A percentile compares a stretch with the other conserved stretches of the same genome.
These are phyloP conservation scores for Boletellus ananiceps DNA, from an alignment of 768 basidiomycete genomes.

Conservation along the genomic window DNA sequence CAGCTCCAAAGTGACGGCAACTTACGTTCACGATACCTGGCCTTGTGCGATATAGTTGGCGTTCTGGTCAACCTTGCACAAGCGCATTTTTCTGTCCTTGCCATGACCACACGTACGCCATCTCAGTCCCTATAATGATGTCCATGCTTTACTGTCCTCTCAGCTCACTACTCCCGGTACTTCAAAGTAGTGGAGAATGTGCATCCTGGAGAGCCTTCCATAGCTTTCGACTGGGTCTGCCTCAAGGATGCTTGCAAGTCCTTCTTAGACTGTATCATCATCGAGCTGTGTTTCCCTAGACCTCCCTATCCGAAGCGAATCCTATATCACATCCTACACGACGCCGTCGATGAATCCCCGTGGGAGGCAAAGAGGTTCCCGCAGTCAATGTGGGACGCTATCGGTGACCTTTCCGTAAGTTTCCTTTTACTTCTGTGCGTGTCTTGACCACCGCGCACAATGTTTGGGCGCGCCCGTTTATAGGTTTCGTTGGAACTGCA, in stretches of 20 bases:
- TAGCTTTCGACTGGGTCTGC: constrained; percentile 61
- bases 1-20: constrained; percentile 49
- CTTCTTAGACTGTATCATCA: constrained; percentile 78
- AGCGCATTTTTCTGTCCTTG: constrained; percentile 61
- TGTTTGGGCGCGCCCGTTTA: background rate
- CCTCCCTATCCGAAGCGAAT: constrained; percentile 64
- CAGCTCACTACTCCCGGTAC: constrained; percentile 70
- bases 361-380: constrained; percentile 72
- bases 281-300: constrained; percentile 75
- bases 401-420: constrained; percentile 75
- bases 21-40: constrained; percentile 57
- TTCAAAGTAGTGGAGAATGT: constrained; percentile 48
- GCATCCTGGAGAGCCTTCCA: constrained; percentile 44
- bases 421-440: constrained; percentile 41
- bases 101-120: constrained; percentile 62
- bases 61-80: constrained; percentile 59
- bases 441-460: background rate
- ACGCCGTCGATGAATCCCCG: constrained; percentile 70
- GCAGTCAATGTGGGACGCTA: constrained; percentile 73
- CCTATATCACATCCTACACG: constrained; percentile 61
- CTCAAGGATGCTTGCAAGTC: constrained; percentile 65
- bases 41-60: constrained; percentile 59
- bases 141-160: constrained; percentile 2
- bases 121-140: constrained; percentile 1
- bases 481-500: constrained; percentile 65